Evolutionary conservation across 345 rosid species (phyloP).

Genomic region (Toxicodendron radicans): DNA sequence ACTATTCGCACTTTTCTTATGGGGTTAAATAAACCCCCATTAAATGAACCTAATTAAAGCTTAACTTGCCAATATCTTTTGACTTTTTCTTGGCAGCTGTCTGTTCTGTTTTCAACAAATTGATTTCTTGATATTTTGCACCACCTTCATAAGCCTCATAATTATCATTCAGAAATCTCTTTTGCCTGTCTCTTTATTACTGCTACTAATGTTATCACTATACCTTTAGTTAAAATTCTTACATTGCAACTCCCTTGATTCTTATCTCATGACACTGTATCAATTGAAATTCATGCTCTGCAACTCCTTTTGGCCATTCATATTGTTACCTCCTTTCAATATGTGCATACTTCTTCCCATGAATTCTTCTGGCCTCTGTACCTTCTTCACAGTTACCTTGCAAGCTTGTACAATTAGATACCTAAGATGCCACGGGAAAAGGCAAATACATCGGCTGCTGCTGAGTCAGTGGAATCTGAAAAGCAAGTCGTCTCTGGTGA

Average conservation of each 20-base stretch:
- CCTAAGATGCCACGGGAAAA: constrained; percentile 64
- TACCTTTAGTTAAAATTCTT: constrained; percentile 37
- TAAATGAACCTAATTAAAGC: constrained; percentile 34
- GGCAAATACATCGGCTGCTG: constrained; percentile 39
- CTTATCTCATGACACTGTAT: constrained; percentile 38
- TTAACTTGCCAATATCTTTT: constrained; percentile 35
- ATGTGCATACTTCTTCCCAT: constrained; percentile 59
- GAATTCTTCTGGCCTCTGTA: constrained; percentile 72
- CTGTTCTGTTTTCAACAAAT: constrained; percentile 39
- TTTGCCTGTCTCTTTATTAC: constrained; percentile 43
- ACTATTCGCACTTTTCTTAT: constrained; percentile 15
- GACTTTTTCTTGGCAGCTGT: constrained; percentile 29
- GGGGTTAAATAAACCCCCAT: constrained; percentile 18
- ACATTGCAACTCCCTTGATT: constrained; percentile 37
- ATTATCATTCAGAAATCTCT: constrained; percentile 39
- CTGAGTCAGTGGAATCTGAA: constrained; percentile 46
- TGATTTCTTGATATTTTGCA: constrained; percentile 45
- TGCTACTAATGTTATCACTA: constrained; percentile 37
- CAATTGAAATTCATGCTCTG: constrained; percentile 47
- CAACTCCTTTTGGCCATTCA: constrained; percentile 52
- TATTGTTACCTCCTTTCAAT: constrained; percentile 61
- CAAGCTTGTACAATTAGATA: constrained; percentile 50
- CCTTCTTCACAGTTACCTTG: constrained; percentile 62
- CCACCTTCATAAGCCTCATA: constrained; percentile 40
- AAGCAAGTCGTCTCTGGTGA: constrained; percentile 34